Conservation (phyloP, 371 early-diverging fungal genomes). For the Entomophthora muscae region DNA sequence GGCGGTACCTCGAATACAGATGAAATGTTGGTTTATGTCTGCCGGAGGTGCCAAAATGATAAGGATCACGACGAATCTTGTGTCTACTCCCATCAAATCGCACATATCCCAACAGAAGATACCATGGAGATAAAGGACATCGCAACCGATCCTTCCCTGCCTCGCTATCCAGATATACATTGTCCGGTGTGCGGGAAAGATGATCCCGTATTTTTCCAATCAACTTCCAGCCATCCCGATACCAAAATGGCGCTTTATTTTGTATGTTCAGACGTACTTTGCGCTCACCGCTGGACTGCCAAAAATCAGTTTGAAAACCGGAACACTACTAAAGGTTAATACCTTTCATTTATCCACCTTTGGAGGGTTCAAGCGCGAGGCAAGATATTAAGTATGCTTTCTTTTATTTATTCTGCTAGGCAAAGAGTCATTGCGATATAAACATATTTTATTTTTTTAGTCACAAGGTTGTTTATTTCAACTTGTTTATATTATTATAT, state of each 20-base stretch:
- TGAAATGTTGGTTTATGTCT: conserved; percentile 60
- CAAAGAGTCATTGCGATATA: too few relatives aligned
- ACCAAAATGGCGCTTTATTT: conserved; percentile 84
- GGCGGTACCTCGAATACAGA: conserved; percentile 15
- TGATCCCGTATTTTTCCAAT: conserved; percentile 84
- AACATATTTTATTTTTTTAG: too few relatives aligned
- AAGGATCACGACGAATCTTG: conserved; percentile 67
- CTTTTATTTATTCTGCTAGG: too few relatives aligned
- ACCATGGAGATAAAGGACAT: conserved; percentile 60
- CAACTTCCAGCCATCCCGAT: conserved; percentile 58
- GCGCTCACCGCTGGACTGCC: conserved; percentile 55
- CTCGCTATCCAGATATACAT: conserved; percentile 10
- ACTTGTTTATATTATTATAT: too few relatives aligned
- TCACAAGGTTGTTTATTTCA: too few relatives aligned
- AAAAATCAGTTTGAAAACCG: not conserved
- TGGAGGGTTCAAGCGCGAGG: too few relatives aligned
- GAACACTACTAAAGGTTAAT: too few relatives aligned
- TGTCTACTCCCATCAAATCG: conserved; percentile 75
- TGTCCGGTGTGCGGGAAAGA: conserved; percentile 56
- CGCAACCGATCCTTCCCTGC: conserved; percentile 50
- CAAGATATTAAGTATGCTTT: too few relatives aligned
- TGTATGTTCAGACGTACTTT: conserved; percentile 62
- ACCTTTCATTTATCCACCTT: too few relatives aligned
- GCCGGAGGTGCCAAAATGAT: conserved; percentile 83
- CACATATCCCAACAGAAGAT: conserved; percentile 58